Base-by-base conservation (phyloP, 306 rosid genomes). In the Fragaria ananassa region DNA sequence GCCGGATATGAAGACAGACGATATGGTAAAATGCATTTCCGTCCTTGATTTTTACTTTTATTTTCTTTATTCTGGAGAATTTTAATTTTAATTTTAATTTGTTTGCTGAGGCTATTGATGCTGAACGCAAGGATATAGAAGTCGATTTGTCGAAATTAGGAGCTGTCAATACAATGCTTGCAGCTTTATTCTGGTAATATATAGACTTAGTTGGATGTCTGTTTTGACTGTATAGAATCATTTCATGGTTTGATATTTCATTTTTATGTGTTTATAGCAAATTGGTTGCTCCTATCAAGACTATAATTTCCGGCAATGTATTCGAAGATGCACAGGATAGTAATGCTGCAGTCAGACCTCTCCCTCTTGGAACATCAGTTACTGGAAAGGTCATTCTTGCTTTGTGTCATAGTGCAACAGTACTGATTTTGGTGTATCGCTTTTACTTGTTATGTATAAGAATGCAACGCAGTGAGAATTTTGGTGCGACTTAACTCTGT, bases 281-380 rank as follows among this genome's bases (percentile, higher is more conserved):
- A 89, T 85, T 96, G 84, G 99, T 97, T 79, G 99, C 93, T 66
- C 99, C 99, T 73, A 92, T 96, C 86, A 96, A 96, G 88, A 92
- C 98, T 54, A 91, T 96, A 74, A 82, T 96, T 82, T 91, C 99
- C 19, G 97, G 96, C 50, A 92, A 88, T 88, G 98, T 96, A 73
- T 93, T 92, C 67, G 96, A 96, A 87, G 98, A 96, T 77, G 97
- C 98, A 86, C 84, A 89, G 68, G 93, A 83, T 81, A 97, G 97
- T 54, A 91, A 93, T 64, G 93, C 93, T 81, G 88, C 97, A 11
- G 86, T 96, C 82, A 91, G 93, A 84, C 98, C 98, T 23, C 99
- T 96, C 84, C 98, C 98, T 3, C 87, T 92, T 27, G 99, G 97
- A 83, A 44, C 96, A 69, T 86, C 99, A 81, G 96, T 96, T 81